Evolutionary conservation across 345 rosid species (phyloP), one percentile per base, ranked within the genome.

Genomic region (Clarkia xantiana): DNA sequence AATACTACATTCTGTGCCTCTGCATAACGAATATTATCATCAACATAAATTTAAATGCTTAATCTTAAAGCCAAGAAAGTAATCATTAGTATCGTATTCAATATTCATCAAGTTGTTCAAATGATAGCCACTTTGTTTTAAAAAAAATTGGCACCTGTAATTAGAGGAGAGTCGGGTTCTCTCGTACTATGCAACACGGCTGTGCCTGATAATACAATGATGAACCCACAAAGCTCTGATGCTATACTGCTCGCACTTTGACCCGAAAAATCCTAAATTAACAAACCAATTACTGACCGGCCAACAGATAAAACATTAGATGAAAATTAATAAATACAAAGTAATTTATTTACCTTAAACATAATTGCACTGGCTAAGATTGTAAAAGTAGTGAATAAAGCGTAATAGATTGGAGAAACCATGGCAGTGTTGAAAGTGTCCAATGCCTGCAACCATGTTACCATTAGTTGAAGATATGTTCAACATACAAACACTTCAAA

Each of bases 361-460:
- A 82, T 82, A 68, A 79, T 79, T 51, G 84, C 84, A 65, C 93
- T 82, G 17, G 93, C 93, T 10, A 79, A 58, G 46, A 82, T 82
- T 17, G 93, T 82, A 56, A 82, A 76, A 36, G 93, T 70, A 16
- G 93, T 82, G 64, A 79, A 82, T 80, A 73, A 47, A 41, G 93
- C 93, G 51, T 73, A 82, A 58, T 82, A 82, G 18, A 82, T 79
- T 3, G 93, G 86, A 65, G 91, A 82, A 67, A 82, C 91, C 44
- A 79, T 47, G 14, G 91, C 67, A 9, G 91, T 77, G 68, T 82
- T 79, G 76, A 82, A 82, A 20, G 76, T 82, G 60, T 82, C 93
- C 70, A 82, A 55, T 23, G 93, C 93, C 93, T 79, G 86, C 70
- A 70, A 59, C 16, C 42, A 66, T 52, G 14, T 16, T 10, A 10